phyloP scores from a whole-genome alignment of 2,329 filamentous ascomycete genomes.

The Botryotinia globosa region DNA sequence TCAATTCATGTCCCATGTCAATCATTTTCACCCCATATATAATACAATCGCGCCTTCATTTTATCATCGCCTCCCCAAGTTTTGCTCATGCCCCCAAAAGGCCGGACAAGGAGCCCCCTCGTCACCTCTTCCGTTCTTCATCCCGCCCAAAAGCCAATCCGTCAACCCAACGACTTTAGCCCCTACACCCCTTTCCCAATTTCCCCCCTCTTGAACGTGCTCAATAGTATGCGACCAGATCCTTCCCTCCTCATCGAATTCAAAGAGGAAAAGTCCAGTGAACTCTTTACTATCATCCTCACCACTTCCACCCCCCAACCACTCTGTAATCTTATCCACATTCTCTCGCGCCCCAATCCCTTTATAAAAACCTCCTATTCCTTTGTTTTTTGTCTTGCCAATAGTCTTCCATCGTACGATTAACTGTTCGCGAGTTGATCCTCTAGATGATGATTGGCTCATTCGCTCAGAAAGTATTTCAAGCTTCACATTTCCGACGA shows the following conservation, averaged over 20 bases:
- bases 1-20: neutral
- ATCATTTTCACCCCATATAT: neutral
- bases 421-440: constrained; percentile 66
- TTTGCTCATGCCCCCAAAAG: constrained; percentile 25
- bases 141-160: constrained; percentile 87
- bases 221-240: constrained; percentile 90
- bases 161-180: constrained; percentile 86
- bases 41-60: neutral
- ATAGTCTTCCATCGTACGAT: constrained; percentile 85
- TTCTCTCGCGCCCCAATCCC: constrained; percentile 45
- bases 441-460: constrained; percentile 36
- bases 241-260: constrained; percentile 84
- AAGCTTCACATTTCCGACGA: constrained; percentile 85
- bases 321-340: constrained; percentile 53
- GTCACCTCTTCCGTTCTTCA: constrained; percentile 44
- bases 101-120: constrained; percentile 37
- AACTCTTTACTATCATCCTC: constrained; percentile 71
- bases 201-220: constrained; percentile 77
- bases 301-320: constrained; percentile 46
- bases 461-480: constrained; percentile 89
- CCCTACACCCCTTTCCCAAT: constrained; percentile 77
- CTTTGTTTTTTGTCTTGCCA: constrained; percentile 46
- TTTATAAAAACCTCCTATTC: constrained; percentile 46
- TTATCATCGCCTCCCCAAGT: constrained; percentile 7
- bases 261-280: constrained; percentile 88